Percentiles rank a stretch among this genome's conserved stretches.
Conservation (phyloP, 2,329 filamentous ascomycete genomes). For the Colletotrichum aenigma region DNA sequence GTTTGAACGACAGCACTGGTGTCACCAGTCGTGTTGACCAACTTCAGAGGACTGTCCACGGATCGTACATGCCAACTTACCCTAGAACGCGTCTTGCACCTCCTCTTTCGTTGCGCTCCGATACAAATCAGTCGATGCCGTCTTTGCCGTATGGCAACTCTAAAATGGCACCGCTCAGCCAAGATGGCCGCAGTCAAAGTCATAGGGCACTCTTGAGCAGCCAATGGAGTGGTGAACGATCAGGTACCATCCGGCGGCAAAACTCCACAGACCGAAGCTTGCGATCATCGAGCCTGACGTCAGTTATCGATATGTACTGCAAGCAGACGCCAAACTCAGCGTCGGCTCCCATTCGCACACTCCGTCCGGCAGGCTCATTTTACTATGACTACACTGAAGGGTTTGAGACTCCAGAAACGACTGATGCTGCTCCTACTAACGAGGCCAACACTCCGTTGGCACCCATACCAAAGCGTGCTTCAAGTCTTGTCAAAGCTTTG, state of each 20-base stretch:
- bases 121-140: conserved; percentile 43
- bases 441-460: conserved; percentile 28
- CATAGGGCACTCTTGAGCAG: conserved; percentile 20
- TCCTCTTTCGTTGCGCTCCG: conserved; percentile 42
- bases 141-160: conserved; percentile 34
- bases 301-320: conserved; percentile 54
- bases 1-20: conserved; percentile 21
- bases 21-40: background rate
- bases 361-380: conserved; percentile 38
- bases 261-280: conserved; percentile 39
- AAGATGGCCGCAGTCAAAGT: conserved; percentile 22
- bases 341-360: conserved; percentile 25
- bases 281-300: conserved; percentile 54
- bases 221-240: conserved; percentile 23
- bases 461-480: conserved; percentile 32
- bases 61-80: conserved; percentile 43
- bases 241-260: conserved; percentile 34
- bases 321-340: conserved; percentile 27
- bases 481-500: conserved; percentile 26
- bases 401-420: conserved; percentile 41
- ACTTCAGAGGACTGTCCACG: conserved; percentile 47
- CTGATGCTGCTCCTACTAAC: background rate
- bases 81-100: conserved; percentile 37
- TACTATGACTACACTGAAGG: conserved; percentile 61
- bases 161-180: conserved; percentile 4